Evolutionary conservation across 306 rosid species (phyloP).

Genomic region (Quercus alba): DNA sequence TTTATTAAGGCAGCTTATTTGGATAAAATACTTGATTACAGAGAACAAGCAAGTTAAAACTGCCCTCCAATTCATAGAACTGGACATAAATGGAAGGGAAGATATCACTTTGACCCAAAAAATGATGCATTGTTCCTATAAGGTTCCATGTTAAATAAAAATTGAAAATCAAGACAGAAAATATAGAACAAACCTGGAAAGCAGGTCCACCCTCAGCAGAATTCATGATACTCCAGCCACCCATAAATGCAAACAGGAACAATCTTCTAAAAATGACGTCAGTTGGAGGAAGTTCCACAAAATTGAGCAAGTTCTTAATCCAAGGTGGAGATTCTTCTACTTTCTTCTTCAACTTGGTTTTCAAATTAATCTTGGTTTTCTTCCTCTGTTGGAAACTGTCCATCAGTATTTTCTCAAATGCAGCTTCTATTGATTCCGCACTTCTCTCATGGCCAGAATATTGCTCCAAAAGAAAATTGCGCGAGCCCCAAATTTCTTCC

Average conservation of each 20-base stretch:
- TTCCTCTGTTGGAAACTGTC: slow-evolving; percentile 78
- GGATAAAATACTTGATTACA: not conserved
- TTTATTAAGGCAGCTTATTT: not conserved
- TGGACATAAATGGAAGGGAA: not conserved
- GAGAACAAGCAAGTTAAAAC: not conserved
- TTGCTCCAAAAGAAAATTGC: slow-evolving; percentile 90
- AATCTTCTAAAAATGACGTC: slow-evolving; percentile 83
- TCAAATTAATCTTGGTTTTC: slow-evolving; percentile 93
- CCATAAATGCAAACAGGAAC: slow-evolving; percentile 95
- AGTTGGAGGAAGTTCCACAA: slow-evolving; percentile 83
- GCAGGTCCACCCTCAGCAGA: slow-evolving; percentile 99
- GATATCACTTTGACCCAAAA: not conserved
- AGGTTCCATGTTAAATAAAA: not conserved
- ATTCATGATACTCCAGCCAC: slow-evolving; percentile 97
- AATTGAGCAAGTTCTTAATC: slow-evolving; percentile 72
- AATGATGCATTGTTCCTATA: not conserved
- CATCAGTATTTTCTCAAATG: slow-evolving; percentile 90
- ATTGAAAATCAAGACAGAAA: not conserved
- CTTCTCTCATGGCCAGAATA: slow-evolving; percentile 91
- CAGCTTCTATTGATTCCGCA: slow-evolving; percentile 93
- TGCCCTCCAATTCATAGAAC: not conserved
- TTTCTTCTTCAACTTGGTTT: slow-evolving; percentile 88
- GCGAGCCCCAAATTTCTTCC: slow-evolving; percentile 94
- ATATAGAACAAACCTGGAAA: slow-evolving; percentile 79
- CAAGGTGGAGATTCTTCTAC: slow-evolving; percentile 99